Evolutionary conservation across 805 yeast species (phyloP), one percentile per base, ranked within the genome.

Genomic region (Candida gorgasii): DNA sequence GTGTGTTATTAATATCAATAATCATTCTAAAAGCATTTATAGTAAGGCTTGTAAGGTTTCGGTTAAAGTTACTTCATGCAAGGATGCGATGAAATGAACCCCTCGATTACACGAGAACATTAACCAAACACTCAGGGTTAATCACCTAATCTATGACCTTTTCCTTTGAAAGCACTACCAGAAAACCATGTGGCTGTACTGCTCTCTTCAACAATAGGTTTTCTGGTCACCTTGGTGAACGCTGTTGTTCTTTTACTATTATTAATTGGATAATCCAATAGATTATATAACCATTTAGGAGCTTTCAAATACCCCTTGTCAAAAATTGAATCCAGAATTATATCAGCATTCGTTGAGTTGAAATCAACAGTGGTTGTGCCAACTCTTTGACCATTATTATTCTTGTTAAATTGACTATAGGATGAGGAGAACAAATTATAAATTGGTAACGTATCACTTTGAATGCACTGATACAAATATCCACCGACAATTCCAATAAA

Each of bases 391-490:
- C 64, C 63, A 8, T 32, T 24, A 13, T 20, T 24, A 8, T 16
- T 35, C 6, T 31, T 37, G 5, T 40, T 33, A 12, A 32, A 39
- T 13, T 32, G 35, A 9, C 48, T 13, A 44, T 65, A 64, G 1
- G 63, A 55, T 5, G 63, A 61, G 1, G 72, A 65, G 30, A 63
- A 47, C 30, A 70, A 54, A 51, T 70, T 70, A 50, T 65, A 67
- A 33, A 70, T 45, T 2, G 76, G 75, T 18, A 63, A 28, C 2
- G 86, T 76, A 30, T 69, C 62, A 0, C 86, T 80, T 52, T 81
- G 86, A 33, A 80, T 56, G 54, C 88, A 83, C 47, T 75, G 77
- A 61, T 80, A 82, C 4, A 79, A 45, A 54, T 83, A 83, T 0
- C 80, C 86, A 3, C 79, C 78, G 14, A 63, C 50, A 45, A 78